Evolutionary conservation across 2,329 filamentous ascomycete genomes (phyloP).

Genomic region (Didymella exigua): DNA sequence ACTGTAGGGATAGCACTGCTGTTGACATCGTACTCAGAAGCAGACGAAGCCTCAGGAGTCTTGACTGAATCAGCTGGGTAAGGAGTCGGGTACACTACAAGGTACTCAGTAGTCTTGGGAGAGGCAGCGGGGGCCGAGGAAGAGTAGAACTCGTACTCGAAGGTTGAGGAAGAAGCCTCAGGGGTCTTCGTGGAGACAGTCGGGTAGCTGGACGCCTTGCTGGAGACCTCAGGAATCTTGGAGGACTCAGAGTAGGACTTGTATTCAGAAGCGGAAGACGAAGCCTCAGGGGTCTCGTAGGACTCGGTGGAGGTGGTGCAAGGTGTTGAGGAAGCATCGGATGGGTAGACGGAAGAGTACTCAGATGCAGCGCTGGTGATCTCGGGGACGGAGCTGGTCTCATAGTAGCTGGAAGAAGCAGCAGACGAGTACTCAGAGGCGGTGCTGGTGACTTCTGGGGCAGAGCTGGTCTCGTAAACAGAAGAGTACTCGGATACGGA

Average conservation of each 20-base stretch:
- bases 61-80: slow-evolving; percentile 4
- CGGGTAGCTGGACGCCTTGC: not conserved
- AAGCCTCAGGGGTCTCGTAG: slow-evolving; percentile 20
- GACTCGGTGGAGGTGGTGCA: slow-evolving; percentile 15
- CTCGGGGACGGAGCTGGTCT: slow-evolving; percentile 2
- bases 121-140: slow-evolving; percentile 24
- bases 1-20: slow-evolving; percentile 13
- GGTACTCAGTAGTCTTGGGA: slow-evolving; percentile 16
- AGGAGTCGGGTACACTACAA: slow-evolving; percentile 12
- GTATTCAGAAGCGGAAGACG: slow-evolving; percentile 6
- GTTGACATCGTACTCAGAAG: slow-evolving; percentile 11
- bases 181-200: slow-evolving; percentile 4
- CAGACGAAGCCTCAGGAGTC: slow-evolving; percentile 2
- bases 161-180: slow-evolving; percentile 2
- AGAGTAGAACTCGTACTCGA: slow-evolving; percentile 9
- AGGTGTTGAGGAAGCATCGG: slow-evolving; percentile 9
- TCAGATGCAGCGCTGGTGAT: slow-evolving; percentile 2
- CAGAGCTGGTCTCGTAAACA: not conserved
- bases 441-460: slow-evolving; percentile 8
- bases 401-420: slow-evolving; percentile 1
- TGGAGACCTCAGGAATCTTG: slow-evolving; percentile 10
- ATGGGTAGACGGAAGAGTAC: slow-evolving; percentile 1
- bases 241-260: slow-evolving; percentile 8
- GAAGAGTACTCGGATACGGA: slow-evolving; percentile 4
- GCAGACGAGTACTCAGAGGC: slow-evolving; percentile 13